Evolutionary conservation across 768 basidiomycete species (phyloP), one percentile per base, ranked within the genome.

Genomic region (Kondoa malvinella): DNA sequence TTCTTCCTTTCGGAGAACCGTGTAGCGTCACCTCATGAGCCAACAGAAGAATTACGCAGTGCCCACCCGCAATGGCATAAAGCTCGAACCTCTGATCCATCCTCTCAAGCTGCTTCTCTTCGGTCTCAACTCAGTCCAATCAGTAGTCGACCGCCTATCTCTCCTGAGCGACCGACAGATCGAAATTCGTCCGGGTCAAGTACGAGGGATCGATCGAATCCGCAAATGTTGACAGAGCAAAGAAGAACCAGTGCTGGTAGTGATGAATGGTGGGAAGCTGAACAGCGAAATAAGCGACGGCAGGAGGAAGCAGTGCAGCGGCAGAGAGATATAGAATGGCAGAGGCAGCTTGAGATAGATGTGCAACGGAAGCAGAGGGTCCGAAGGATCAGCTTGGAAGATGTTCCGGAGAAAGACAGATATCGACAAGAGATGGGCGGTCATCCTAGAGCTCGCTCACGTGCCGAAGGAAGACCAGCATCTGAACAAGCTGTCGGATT

Each of bases 1-100:
- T 27, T 61, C 31, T 60, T 61, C n/a, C 40, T 56, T 33, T 27
- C 31, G 26, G 66, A 67, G 33, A 59, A 67, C 34, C 3, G 31
- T 4, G 66, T 61, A 2, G 31, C 33, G 3, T 16, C 32, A 21
- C 4, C 17, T 3, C 3, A 34, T 4, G 15, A 14, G 16, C 25
- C 16, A 21, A 34, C 16, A 3, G 29, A 63, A 32, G 27, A 30
- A 15, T 32, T 63, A 4, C 16, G 61, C 16, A 29, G 26, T 33
- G 31, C 12, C 27, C 3, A 32, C 16, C 26, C 61, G 3, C 27
- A 30, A 27, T 63, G 61, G 61, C 61, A 63, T 32, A 27, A 32
- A 32, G 27, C 26, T 17, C 27, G 61, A 15, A 33, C 61, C 30
- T 63, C 61, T 3, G 61, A 63, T 33, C 61, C 61, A 16, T 31